A percentile compares a stretch with the other conserved stretches of the same genome.
Evolutionary conservation across 2,329 filamentous ascomycete genomes (phyloP).

Genomic region (Atkinsonella texensis): DNA sequence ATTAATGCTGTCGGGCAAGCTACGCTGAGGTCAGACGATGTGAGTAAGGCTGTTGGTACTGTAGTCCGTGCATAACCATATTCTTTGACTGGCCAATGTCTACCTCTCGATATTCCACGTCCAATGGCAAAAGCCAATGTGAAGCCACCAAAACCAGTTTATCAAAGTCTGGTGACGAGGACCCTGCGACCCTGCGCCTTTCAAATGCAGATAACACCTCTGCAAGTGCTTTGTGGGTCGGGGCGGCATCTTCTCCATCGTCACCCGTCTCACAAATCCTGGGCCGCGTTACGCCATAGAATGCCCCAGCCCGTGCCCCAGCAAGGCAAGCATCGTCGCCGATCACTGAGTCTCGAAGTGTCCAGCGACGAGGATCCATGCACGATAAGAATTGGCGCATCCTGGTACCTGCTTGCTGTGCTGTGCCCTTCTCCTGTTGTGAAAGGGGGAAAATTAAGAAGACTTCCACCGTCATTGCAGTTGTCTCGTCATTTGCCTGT

Average conservation of each 20-base stretch:
- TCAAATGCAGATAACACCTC: neutral
- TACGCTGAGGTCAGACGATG: neutral
- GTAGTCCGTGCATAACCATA: no score
- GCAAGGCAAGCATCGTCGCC: neutral
- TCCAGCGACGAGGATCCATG: neutral
- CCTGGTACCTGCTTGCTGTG: slow-evolving; percentile 1
- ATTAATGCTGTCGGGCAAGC: neutral
- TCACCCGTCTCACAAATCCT: neutral
- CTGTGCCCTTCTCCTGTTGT: neutral
- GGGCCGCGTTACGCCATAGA: slow-evolving; percentile 3
- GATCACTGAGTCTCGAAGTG: slow-evolving; percentile 1
- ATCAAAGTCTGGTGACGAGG: neutral
- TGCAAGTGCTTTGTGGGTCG: neutral
- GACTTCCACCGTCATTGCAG: neutral
- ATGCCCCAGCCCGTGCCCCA: slow-evolving; percentile 3
- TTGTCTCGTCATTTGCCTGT: neutral
- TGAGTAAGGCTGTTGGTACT: neutral
- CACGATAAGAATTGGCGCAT: neutral
- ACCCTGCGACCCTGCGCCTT: neutral
- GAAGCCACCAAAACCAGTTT: neutral
- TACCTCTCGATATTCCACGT: neutral
- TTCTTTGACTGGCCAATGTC: neutral
- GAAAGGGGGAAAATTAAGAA: neutral
- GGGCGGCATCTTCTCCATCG: neutral
- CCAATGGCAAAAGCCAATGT: neutral